Evolutionary conservation across 306 rosid species (phyloP), one percentile per base, ranked within the genome.

Genomic region (Fragaria ananassa): DNA sequence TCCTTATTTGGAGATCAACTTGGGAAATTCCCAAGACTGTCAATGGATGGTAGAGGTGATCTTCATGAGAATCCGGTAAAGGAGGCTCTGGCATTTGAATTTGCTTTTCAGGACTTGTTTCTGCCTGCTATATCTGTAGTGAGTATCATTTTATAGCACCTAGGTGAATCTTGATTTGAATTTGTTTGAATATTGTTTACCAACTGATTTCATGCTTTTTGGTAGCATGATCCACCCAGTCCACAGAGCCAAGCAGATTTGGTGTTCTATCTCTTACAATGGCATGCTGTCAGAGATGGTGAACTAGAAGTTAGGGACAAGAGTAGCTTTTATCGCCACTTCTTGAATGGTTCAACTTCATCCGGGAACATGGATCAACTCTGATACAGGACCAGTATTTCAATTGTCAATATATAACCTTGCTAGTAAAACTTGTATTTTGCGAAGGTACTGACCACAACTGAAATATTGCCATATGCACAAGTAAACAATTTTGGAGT

Each of bases 21-120:
- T 12, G 53, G 11, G 13, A 44, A 27, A 2, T 68, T 45, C n/a
- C 5, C 45, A 14, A 68, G 54, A 37, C 73, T 68, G 34, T 44
- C 56, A 11, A 68, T 68, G 73, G 73, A 68, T 45, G 51, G 27
- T 41, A 41, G 73, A 29, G 73, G 56, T 62, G 68, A 61, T 29
- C 15, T 62, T 12, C 41, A 31, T 31, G 10, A 62, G 15, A 27
- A 62, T 4, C 42, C 68, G 1, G 21, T 35, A 62, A 62, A 62
- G 21, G 41, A 62, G 68, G 68, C 68, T 62, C 68, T 62, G 14
- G 68, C 42, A 31, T 31, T 27, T 29, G 66, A 61, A 61, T 9
- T 61, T 6, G 66, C 39, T 29, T 61, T 62, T 14, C 68, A 62
- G 68, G 68, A 62, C 7, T 62, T 31, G 41, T 62, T 62, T 62